Percentiles rank a stretch among this genome's conserved stretches.
Evolutionary conservation across 2,329 filamentous ascomycete genomes (phyloP).

Genomic region (Celoporthe dispersa): DNA sequence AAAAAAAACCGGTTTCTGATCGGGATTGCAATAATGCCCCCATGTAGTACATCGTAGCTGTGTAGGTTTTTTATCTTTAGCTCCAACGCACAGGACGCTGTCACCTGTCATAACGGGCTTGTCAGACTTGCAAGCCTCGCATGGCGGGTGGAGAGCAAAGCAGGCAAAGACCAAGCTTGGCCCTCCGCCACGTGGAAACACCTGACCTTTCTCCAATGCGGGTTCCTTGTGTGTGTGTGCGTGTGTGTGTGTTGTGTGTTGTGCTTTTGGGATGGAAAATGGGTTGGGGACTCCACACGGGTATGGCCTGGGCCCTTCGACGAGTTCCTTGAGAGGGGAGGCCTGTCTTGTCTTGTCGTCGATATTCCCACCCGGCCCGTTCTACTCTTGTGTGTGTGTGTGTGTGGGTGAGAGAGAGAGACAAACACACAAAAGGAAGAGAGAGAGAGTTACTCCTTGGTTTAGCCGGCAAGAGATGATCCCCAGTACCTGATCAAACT

Average conservation of each 20-base stretch:
- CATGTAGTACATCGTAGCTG: neutral
- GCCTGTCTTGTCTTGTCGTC: neutral
- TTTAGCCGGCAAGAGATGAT: neutral
- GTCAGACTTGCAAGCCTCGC: neutral
- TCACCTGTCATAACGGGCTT: neutral
- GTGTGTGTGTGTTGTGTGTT: too few species aligned
- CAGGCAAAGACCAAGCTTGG: conserved; percentile 1
- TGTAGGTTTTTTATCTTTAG: neutral
- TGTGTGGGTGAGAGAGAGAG: too few species aligned
- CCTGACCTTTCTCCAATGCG: neutral
- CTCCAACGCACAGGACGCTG: neutral
- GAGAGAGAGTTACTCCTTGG: neutral
- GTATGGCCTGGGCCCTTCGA: neutral
- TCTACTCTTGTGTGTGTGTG: too few species aligned
- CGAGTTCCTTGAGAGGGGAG: neutral
- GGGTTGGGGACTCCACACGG: neutral
- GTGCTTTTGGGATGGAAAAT: neutral
- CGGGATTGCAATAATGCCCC: too few species aligned
- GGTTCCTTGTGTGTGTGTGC: neutral
- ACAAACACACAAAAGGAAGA: too few species aligned
- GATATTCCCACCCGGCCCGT: neutral
- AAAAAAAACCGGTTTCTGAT: neutral
- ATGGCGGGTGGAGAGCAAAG: neutral
- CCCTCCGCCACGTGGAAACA: neutral
- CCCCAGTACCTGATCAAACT: neutral